Base-by-base conservation (phyloP, 495 filamentous ascomycete species). In the Tuber calosporum region DNA sequence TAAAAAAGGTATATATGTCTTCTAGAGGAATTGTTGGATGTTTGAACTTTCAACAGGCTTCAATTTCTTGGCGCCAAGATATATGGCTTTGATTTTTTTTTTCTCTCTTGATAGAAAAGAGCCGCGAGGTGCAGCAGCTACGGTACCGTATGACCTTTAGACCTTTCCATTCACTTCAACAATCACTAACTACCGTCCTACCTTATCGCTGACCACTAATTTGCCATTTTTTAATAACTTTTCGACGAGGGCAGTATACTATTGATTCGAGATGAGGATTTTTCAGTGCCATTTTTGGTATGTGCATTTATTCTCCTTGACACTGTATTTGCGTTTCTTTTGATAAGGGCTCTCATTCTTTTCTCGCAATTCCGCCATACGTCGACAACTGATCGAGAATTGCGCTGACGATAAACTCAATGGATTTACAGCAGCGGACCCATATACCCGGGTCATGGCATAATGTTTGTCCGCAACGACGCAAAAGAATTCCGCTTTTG, bases 391-490 rank as follows among this genome's bases (percentile, higher is more conserved):
- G 26, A 62, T 62, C 3, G 53, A 62, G 26, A 70, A 36, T 62
- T 41, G 41, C 34, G 26, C 72, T 78, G 40, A 79, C 77, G 39
- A 15, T 37, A 22, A 62, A 39, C 68, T 26, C 26, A 26, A 66
- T 26, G 30, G 26, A 11, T 20, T 30, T 53, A 67, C 67, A 79
- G 77, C 45, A 76, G 69, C 0, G 72, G 86, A 80, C 93, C 93
- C 42, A 87, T 89, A 83, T 97, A 95, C 84, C 93, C 94, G 53
- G 88, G 88, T 81, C 94, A 95, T 83, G 92, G 94, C 76, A 97
- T 97, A 80, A 93, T 90, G 75, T 92, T 93, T 81, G 89, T 80
- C 38, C 75, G 82, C 79, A 93, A 93, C 82, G 92, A 96, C 83
- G 92, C 91, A 77, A 86, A 86, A 80, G 84, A 85, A 70, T 92